These are phyloP conservation scores for Ophiostoma perfectum DNA, from an alignment of 2,329 filamentous ascomycete species.

Conservation along the genomic window DNA sequence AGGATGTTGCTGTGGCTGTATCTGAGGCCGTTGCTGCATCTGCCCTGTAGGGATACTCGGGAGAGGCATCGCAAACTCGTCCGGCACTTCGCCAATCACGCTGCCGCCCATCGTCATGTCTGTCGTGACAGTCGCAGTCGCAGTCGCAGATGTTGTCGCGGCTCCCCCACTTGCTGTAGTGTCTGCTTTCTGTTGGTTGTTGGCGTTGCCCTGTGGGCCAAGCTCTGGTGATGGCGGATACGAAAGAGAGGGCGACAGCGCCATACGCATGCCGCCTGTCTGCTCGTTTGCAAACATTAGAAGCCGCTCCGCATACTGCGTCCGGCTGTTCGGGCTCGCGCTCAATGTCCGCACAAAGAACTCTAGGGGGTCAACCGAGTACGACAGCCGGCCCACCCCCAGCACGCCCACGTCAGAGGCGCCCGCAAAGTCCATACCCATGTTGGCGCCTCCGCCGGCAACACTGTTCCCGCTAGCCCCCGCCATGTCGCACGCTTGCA, in stretches of 20 bases:
- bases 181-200: not conserved
- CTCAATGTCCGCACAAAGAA: constrained; percentile 43
- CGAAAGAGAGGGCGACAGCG: constrained; percentile 30
- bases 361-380: constrained; percentile 39
- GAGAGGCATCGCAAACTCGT: constrained; percentile 14
- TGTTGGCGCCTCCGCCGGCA: constrained; percentile 25
- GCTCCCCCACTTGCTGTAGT: not conserved
- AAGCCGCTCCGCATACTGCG: constrained; percentile 41
- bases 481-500: constrained; percentile 35
- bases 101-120: constrained; percentile 13
- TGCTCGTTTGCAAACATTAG: constrained; percentile 40
- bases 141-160: not conserved
- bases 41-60: not conserved
- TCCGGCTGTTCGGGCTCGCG: constrained; percentile 41
- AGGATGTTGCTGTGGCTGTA: not conserved
- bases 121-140: not conserved
- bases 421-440: constrained; percentile 33
- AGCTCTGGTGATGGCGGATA: constrained; percentile 23
- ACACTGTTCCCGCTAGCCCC: constrained; percentile 21
- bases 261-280: constrained; percentile 36
- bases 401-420: constrained; percentile 34
- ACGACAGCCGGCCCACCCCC: constrained; percentile 32
- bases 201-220: not conserved
- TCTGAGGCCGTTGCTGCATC: too few relatives aligned
- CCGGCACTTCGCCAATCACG: constrained; percentile 23